These are phyloP conservation scores for Barnettozyma wickerhamii DNA, from an alignment of 805 yeast genomes.

Conservation along the genomic window DNA sequence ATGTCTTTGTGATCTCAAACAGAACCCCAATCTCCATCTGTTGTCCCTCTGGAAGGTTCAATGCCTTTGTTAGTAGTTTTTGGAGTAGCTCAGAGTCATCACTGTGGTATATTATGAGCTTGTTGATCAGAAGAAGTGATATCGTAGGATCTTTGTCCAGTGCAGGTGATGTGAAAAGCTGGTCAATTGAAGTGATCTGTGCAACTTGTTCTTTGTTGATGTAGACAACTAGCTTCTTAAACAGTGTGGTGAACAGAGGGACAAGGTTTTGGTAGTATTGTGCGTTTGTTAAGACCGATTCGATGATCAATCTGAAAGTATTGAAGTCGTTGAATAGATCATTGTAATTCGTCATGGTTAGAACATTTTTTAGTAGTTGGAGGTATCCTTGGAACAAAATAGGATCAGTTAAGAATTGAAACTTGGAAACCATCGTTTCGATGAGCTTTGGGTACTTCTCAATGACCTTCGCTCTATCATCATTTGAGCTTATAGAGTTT, in stretches of 20 bases:
- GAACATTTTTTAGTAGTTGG: constrained; percentile 19
- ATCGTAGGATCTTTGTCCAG: constrained; percentile 10
- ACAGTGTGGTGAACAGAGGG: constrained; percentile 11
- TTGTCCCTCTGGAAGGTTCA: constrained; percentile 12
- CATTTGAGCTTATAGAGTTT: constrained; percentile 20
- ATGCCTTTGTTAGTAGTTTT: constrained; percentile 8
- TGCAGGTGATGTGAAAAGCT: neutral
- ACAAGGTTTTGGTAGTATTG: constrained; percentile 23
- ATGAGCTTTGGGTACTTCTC: constrained; percentile 14
- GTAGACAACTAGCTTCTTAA: constrained; percentile 21
- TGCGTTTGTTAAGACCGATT: constrained; percentile 20
- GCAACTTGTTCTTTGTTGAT: constrained; percentile 9
- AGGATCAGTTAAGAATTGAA: constrained; percentile 20
- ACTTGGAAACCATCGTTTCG: constrained; percentile 12
- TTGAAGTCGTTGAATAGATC: constrained; percentile 13
- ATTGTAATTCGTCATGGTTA: constrained; percentile 12
- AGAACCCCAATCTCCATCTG: constrained; percentile 16
- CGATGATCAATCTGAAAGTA: constrained; percentile 13
- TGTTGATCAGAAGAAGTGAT: constrained; percentile 16
- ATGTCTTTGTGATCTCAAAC: constrained; percentile 25
- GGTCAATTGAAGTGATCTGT: constrained; percentile 4
- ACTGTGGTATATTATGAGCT: constrained; percentile 17
- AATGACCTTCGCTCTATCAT: constrained; percentile 14
- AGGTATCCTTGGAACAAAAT: constrained; percentile 25
- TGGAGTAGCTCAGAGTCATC: constrained; percentile 2